Evolutionary conservation across 2,329 filamentous ascomycete species (phyloP).

Genomic region (Aspergillus intermedius): DNA sequence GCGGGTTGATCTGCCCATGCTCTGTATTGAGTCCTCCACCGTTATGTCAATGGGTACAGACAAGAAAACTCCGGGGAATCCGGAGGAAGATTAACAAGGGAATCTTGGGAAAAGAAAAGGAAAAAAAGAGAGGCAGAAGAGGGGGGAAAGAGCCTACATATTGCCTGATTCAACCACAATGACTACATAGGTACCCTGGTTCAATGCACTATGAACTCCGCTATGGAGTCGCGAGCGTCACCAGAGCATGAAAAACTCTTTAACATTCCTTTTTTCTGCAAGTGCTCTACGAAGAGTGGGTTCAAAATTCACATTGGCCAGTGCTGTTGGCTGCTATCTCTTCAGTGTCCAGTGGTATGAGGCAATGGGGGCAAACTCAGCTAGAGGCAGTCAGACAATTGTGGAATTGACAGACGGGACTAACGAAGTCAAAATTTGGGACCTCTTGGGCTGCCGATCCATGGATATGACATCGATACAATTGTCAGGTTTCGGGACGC

Average conservation of each 20-base stretch:
- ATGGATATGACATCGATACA: background rate
- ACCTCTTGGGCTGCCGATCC: background rate
- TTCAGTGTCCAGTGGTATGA: background rate
- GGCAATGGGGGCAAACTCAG: background rate
- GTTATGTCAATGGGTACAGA: too few relatives aligned
- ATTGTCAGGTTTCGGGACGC: background rate
- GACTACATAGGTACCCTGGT: too few relatives aligned
- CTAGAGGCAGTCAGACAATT: background rate
- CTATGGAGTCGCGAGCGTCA: background rate
- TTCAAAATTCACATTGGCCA: background rate
- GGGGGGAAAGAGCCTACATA: background rate
- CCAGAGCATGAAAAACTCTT: background rate
- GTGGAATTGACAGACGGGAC: background rate
- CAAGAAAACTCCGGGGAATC: background rate
- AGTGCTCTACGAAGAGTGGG: background rate
- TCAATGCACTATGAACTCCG: background rate
- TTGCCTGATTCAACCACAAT: background rate
- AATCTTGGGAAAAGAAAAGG: slow-evolving; percentile 4
- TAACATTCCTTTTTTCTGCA: background rate
- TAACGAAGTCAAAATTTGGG: background rate
- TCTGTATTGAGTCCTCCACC: background rate
- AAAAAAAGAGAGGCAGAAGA: background rate
- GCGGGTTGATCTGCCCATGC: background rate
- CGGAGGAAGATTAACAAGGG: slow-evolving; percentile 8
- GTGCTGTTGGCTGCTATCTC: background rate